Percentiles rank a stretch among this genome's conserved stretches.
Evolutionary conservation across 2,329 filamentous ascomycete genomes (phyloP).

Genomic region (Fusarium tuaranense): DNA sequence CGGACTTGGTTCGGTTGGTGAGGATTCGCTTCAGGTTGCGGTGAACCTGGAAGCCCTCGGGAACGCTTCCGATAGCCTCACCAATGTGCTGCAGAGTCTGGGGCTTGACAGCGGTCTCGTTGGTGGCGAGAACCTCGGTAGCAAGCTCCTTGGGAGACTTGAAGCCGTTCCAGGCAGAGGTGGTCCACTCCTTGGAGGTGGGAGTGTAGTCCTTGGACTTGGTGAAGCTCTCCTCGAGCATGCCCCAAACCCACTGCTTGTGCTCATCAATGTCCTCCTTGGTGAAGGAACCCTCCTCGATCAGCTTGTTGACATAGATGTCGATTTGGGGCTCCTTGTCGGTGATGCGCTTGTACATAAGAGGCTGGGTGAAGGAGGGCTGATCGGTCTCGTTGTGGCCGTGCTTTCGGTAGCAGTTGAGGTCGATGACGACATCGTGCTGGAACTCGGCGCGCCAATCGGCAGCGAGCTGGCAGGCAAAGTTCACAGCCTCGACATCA

Average conservation of each 20-base stretch:
- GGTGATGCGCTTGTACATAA: slow-evolving; percentile 99
- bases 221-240: slow-evolving; percentile 97
- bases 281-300: slow-evolving; percentile 93
- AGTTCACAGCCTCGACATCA: slow-evolving; percentile 98
- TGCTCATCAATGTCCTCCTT: slow-evolving; percentile 99
- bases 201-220: slow-evolving; percentile 98
- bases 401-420: slow-evolving; percentile 99
- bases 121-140: slow-evolving; percentile 91
- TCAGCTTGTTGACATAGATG: slow-evolving; percentile 90
- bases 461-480: slow-evolving; percentile 94
- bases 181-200: slow-evolving; percentile 97
- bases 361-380: slow-evolving; percentile 98
- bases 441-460: slow-evolving; percentile 99
- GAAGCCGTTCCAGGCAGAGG: slow-evolving; percentile 99
- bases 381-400: slow-evolving; percentile 99
- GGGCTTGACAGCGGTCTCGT: slow-evolving; percentile 82
- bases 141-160: slow-evolving; percentile 98
- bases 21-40: slow-evolving; percentile 98
- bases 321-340: slow-evolving; percentile 87
- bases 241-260: slow-evolving; percentile 99
- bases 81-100: slow-evolving; percentile 85
- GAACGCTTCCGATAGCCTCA: slow-evolving; percentile 79
- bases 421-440: slow-evolving; percentile 96
- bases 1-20: slow-evolving; percentile 87
- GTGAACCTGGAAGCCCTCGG: slow-evolving; percentile 90